A percentile compares a stretch with the other conserved stretches of the same genome.
These are phyloP conservation scores for Aphanomyces stellatus DNA, from an alignment of 352 stramenopile species.

Conservation along the genomic window DNA sequence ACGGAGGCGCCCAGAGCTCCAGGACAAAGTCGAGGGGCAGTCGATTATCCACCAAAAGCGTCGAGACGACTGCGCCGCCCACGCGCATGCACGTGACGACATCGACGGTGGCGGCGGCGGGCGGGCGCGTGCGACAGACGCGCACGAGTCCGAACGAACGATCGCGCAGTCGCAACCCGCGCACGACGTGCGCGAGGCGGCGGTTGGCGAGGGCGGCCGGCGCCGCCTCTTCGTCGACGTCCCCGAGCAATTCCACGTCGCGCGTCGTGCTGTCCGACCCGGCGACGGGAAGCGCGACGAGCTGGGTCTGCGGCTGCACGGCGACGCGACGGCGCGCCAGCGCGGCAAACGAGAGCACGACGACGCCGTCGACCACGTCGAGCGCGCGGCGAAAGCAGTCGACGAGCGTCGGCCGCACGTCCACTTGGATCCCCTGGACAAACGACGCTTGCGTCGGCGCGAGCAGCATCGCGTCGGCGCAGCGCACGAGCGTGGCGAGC, in stretches of 20 bases:
- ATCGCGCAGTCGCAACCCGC: neutral
- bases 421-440: neutral
- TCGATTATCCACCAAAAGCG: neutral
- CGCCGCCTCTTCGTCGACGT: neutral
- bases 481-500: neutral
- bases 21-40: slow-evolving; percentile 4
- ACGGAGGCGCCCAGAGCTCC: neutral
- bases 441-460: neutral
- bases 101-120: too few species aligned
- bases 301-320: too few species aligned
- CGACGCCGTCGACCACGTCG: neutral
- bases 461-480: neutral
- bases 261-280: neutral
- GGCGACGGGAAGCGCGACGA: too few species aligned
- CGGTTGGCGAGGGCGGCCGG: neutral
- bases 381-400: neutral
- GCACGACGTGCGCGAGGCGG: too few species aligned
- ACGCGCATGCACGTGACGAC: neutral
- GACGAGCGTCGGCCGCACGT: neutral
- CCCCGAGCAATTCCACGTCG: neutral
- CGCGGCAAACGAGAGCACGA: neutral
- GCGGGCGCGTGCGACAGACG: too few species aligned
- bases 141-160: neutral
- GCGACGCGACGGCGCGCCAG: neutral
- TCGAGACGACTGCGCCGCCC: neutral